phyloP scores from a whole-genome alignment of 2,329 filamentous ascomycete genomes.

The Akanthomyces dipterigenus region DNA sequence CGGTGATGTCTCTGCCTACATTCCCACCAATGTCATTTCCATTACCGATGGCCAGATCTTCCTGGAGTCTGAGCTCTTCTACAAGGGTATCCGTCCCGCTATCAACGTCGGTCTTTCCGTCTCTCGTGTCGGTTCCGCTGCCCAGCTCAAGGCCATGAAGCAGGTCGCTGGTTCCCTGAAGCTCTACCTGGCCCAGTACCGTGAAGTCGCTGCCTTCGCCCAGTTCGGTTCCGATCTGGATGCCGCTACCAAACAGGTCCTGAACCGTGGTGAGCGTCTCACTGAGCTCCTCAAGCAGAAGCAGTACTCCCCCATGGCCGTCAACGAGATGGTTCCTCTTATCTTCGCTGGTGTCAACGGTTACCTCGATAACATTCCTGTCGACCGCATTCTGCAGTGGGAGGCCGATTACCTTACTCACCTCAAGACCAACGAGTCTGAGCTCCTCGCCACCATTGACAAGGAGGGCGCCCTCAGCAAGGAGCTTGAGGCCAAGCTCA shows the following conservation, averaged over 20 bases:
- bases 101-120: constrained; percentile 99
- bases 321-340: constrained; percentile 99
- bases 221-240: constrained; percentile 99
- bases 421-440: constrained; percentile 83
- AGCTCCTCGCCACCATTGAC: constrained; percentile 78
- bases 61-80: constrained; percentile 98
- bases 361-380: constrained; percentile 80
- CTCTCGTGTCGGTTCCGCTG: constrained; percentile 98
- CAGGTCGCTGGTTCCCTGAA: constrained; percentile 99
- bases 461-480: constrained; percentile 96
- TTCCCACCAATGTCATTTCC: constrained; percentile 99
- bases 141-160: constrained; percentile 99
- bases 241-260: constrained; percentile 97
- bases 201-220: constrained; percentile 98
- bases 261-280: constrained; percentile 95
- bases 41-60: constrained; percentile 99
- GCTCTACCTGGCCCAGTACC: constrained; percentile 99
- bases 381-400: constrained; percentile 86
- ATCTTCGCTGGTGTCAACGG: constrained; percentile 99
- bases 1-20: constrained; percentile 99
- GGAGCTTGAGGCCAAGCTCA: constrained; percentile 78
- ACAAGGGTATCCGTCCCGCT: constrained; percentile 99
- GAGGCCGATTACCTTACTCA: constrained; percentile 91
- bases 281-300: constrained; percentile 99
- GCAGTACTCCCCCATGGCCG: constrained; percentile 97